Percentiles rank a stretch among this genome's conserved stretches.
Evolutionary conservation across 2,329 filamentous ascomycete species (phyloP).

Genomic region (Diaporthe citrichinensis): DNA sequence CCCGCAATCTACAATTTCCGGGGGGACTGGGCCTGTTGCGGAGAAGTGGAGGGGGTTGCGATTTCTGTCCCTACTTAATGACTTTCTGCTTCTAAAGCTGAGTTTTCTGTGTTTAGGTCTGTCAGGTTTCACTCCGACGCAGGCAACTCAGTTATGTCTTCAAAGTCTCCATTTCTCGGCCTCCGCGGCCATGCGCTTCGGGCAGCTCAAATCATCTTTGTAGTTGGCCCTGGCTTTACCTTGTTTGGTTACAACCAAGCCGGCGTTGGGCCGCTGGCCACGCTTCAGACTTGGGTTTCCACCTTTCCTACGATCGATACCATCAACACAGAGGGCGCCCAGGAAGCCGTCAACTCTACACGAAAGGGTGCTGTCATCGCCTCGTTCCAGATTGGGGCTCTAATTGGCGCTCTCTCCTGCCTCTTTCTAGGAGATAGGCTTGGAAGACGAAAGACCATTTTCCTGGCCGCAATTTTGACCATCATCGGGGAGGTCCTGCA

Average conservation of each 20-base stretch:
- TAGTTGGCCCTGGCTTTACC: conserved; percentile 54
- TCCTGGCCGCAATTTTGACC: conserved; percentile 63
- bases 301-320: conserved; percentile 66
- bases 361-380: conserved; percentile 47
- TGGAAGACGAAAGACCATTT: conserved; percentile 64
- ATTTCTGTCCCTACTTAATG: conserved; percentile 2
- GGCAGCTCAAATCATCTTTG: conserved; percentile 38
- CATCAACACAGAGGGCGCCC: conserved; percentile 55
- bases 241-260: conserved; percentile 67
- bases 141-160: conserved; percentile 5
- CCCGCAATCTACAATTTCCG: conserved; percentile 2
- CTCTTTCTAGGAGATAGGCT: conserved; percentile 59
- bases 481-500: conserved; percentile 64
- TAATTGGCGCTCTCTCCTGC: conserved; percentile 44
- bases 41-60: background rate
- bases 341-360: conserved; percentile 56
- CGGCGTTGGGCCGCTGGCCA: conserved; percentile 59
- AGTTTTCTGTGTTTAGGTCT: conserved; percentile 2
- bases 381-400: conserved; percentile 45
- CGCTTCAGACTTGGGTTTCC: conserved; percentile 52
- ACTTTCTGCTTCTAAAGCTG: conserved; percentile 10
- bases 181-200: conserved; percentile 41
- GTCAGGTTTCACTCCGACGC: background rate
- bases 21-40: background rate
- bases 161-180: conserved; percentile 35